Evolutionary conservation across 441 rosid species (phyloP).

Genomic region (Gossypium davidsonii): DNA sequence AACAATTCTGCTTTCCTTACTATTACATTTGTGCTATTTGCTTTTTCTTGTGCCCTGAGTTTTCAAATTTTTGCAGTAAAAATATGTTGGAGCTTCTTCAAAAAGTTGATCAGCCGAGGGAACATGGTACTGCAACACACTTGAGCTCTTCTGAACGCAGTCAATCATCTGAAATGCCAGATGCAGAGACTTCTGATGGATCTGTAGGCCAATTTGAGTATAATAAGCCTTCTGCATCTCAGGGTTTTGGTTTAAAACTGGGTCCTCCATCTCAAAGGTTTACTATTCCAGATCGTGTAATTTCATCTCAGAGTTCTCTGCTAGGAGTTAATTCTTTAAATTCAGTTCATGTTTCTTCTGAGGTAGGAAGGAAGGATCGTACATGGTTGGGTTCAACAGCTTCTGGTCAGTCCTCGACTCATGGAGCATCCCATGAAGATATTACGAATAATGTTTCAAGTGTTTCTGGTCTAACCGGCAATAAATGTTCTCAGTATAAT

Average conservation of each 20-base stretch:
- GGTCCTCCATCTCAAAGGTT: constrained; percentile 71
- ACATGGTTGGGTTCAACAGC: constrained; percentile 38
- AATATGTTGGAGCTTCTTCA: constrained; percentile 79
- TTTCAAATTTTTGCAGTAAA: constrained; percentile 40
- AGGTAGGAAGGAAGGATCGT: constrained; percentile 32
- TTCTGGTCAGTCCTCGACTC: constrained; percentile 38
- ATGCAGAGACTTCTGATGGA: constrained; percentile 46
- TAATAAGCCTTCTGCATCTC: constrained; percentile 50
- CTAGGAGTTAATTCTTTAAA: constrained; percentile 25
- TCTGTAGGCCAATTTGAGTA: constrained; percentile 39
- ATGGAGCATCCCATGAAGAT: constrained; percentile 33
- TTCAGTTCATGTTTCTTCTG: constrained; percentile 27
- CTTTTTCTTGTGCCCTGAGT: background rate
- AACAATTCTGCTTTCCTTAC: background rate
- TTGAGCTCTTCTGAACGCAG: constrained; percentile 38
- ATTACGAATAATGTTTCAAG: constrained; percentile 22
- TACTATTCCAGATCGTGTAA: constrained; percentile 28
- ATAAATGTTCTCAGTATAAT: constrained; percentile 10
- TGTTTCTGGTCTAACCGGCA: constrained; percentile 26
- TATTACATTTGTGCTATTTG: background rate
- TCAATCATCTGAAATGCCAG: constrained; percentile 37
- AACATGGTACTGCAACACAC: constrained; percentile 33
- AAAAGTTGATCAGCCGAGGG: constrained; percentile 65
- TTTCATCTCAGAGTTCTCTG: constrained; percentile 36
- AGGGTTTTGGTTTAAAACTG: constrained; percentile 70